These are phyloP conservation scores for Naganishia friedmannii DNA, from an alignment of 768 basidiomycete species.

Conservation along the genomic window DNA sequence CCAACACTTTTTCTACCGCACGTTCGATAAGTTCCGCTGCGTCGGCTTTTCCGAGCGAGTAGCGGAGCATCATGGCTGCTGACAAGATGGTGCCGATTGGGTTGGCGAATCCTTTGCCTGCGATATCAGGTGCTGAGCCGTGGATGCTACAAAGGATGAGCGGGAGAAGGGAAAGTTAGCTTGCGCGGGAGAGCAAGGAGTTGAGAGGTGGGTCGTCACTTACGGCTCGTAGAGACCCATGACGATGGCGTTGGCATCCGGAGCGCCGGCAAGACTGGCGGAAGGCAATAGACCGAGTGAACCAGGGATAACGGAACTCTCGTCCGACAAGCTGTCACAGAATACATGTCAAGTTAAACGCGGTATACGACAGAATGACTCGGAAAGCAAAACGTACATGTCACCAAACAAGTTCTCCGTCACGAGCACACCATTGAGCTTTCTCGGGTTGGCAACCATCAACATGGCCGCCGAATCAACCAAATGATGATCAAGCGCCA, in stretches of 20 bases:
- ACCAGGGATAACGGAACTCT: conserved; percentile 93
- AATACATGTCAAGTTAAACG: no score
- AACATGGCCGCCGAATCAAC: conserved; percentile 97
- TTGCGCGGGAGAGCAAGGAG: no score
- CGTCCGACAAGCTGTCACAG: conserved; percentile 79
- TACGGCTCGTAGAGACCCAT: conserved; percentile 87
- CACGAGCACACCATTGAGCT: conserved; percentile 89
- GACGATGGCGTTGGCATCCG: conserved; percentile 69
- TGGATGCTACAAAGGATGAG: conserved; percentile 70
- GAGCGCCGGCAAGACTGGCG: conserved; percentile 89
- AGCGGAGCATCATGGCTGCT: conserved; percentile 86
- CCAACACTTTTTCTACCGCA: conserved; percentile 86
- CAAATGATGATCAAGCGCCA: conserved; percentile 82
- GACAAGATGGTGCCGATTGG: conserved; percentile 93
- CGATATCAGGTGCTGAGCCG: conserved; percentile 90
- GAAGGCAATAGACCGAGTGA: conserved; percentile 94
- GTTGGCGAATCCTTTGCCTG: conserved; percentile 89
- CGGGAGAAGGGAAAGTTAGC: no score
- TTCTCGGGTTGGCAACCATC: conserved; percentile 81
- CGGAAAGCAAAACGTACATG: conserved; percentile 67
- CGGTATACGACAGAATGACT: no score
- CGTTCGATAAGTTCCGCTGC: conserved; percentile 81
- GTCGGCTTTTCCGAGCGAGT: conserved; percentile 83
- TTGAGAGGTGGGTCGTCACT: conserved; percentile 11
- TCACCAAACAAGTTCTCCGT: conserved; percentile 97